Conservation (phyloP, 805 yeast species). For the Nakazawaea holstii region DNA sequence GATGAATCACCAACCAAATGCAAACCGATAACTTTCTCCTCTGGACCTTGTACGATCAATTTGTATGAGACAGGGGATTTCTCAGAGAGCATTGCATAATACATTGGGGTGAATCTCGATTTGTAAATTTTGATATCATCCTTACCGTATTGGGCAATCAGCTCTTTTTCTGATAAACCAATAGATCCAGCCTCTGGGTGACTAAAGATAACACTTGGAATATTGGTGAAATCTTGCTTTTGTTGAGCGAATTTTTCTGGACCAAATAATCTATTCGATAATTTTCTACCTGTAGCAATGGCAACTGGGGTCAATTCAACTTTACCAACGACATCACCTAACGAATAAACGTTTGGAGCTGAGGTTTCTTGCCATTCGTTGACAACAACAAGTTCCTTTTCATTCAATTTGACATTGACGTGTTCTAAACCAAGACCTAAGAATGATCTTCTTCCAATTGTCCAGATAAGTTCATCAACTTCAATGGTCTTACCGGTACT, state of each 20-base stretch:
- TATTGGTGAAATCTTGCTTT: slow-evolving; percentile 79
- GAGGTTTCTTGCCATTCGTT: slow-evolving; percentile 88
- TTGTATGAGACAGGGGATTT: slow-evolving; percentile 89
- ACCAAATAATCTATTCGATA: slow-evolving; percentile 89
- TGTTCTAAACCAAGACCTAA: slow-evolving; percentile 71
- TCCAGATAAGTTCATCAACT: slow-evolving; percentile 88
- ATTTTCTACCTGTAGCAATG: slow-evolving; percentile 94
- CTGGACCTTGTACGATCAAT: slow-evolving; percentile 67
- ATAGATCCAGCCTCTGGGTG: slow-evolving; percentile 97
- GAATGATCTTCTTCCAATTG: slow-evolving; percentile 83
- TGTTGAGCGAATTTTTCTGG: slow-evolving; percentile 61
- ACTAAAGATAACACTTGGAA: slow-evolving; percentile 95
- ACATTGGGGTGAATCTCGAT: slow-evolving; percentile 86
- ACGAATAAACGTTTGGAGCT: slow-evolving; percentile 65
- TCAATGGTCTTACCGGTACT: slow-evolving; percentile 37
- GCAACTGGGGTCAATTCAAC: slow-evolving; percentile 97
- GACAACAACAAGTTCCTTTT: slow-evolving; percentile 58
- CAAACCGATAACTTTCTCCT: slow-evolving; percentile 92
- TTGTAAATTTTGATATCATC: slow-evolving; percentile 77
- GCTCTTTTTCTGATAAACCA: slow-evolving; percentile 80
- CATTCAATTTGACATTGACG: slow-evolving; percentile 63
- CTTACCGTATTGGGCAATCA: slow-evolving; percentile 71
- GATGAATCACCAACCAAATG: slow-evolving; percentile 90
- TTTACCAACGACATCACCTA: slow-evolving; percentile 93
- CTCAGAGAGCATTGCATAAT: slow-evolving; percentile 76